A percentile compares a stretch with the other conserved stretches of the same genome.
These are phyloP conservation scores for Sporobolomyces roseus DNA, from an alignment of 768 basidiomycete species.

Conservation along the genomic window DNA sequence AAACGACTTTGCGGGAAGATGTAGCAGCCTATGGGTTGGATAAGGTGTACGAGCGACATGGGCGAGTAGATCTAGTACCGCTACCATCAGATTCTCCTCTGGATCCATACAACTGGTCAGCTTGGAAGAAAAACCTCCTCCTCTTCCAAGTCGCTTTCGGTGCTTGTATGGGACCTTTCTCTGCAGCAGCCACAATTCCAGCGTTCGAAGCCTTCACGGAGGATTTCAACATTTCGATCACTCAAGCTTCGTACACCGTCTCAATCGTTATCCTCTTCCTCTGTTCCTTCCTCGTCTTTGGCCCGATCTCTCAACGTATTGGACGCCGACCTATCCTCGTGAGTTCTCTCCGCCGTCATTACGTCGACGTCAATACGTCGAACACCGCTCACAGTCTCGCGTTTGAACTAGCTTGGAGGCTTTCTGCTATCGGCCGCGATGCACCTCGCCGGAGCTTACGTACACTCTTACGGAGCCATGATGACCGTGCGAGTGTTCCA, in stretches of 20 bases:
- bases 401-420: slow-evolving; percentile 9
- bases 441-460: slow-evolving; percentile 32
- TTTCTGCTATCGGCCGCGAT: slow-evolving; percentile 16
- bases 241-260: slow-evolving; percentile 27
- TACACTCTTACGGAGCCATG: slow-evolving; percentile 28
- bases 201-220: slow-evolving; percentile 25
- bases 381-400: background rate
- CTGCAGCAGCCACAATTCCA: slow-evolving; percentile 31
- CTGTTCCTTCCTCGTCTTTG: slow-evolving; percentile 28
- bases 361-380: background rate
- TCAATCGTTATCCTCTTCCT: slow-evolving; percentile 34
- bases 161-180: slow-evolving; percentile 34
- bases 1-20: slow-evolving; percentile 35
- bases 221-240: slow-evolving; percentile 26
- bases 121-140: slow-evolving; percentile 31
- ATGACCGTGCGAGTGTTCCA: slow-evolving; percentile 38
- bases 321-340: slow-evolving; percentile 36
- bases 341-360: background rate
- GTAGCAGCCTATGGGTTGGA: slow-evolving; percentile 29
- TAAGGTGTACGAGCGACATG: slow-evolving; percentile 38
- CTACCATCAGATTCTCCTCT: slow-evolving; percentile 3
- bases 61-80: slow-evolving; percentile 33
- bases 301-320: slow-evolving; percentile 27
- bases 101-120: slow-evolving; percentile 32
- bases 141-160: slow-evolving; percentile 29